These are phyloP conservation scores for Crithidia sp. DNA, from an alignment of 208 protist species.

Conservation along the genomic window DNA sequence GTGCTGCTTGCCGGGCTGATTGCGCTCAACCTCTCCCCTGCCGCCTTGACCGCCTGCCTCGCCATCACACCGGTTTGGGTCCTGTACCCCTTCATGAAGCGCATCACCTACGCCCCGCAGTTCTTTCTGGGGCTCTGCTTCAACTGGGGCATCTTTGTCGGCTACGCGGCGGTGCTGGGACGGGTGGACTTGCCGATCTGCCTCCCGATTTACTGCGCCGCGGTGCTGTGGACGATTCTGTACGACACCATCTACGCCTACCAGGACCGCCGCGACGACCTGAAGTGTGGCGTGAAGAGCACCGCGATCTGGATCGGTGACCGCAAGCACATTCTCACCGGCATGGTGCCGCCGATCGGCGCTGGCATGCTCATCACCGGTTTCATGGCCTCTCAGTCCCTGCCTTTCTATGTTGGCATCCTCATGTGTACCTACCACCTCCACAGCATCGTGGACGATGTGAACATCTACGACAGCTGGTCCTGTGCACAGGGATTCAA, in stretches of 20 bases:
- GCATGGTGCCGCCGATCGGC: conserved; percentile 59
- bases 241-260: conserved; percentile 90
- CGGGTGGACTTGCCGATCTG: conserved; percentile 72
- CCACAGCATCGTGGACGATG: conserved; percentile 78
- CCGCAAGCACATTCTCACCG: conserved; percentile 76
- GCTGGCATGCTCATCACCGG: conserved; percentile 61
- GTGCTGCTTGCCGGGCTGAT: conserved; percentile 52
- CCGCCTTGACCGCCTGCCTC: conserved; percentile 55
- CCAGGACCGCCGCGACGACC: conserved; percentile 76
- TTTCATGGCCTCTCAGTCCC: conserved; percentile 67
- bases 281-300: conserved; percentile 85
- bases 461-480: conserved; percentile 89
- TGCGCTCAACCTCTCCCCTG: conserved; percentile 71
- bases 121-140: conserved; percentile 79
- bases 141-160: conserved; percentile 90
- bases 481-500: conserved; percentile 72
- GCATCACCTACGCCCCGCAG: conserved; percentile 82
- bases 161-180: conserved; percentile 84
- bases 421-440: conserved; percentile 67
- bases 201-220: conserved; percentile 72
- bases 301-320: conserved; percentile 83
- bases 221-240: conserved; percentile 80
- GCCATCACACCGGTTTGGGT: conserved; percentile 69
- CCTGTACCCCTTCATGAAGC: conserved; percentile 88
- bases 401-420: conserved; percentile 77